Conservation (phyloP, 345 rosid genomes). For the Hypericum androsaemum region DNA sequence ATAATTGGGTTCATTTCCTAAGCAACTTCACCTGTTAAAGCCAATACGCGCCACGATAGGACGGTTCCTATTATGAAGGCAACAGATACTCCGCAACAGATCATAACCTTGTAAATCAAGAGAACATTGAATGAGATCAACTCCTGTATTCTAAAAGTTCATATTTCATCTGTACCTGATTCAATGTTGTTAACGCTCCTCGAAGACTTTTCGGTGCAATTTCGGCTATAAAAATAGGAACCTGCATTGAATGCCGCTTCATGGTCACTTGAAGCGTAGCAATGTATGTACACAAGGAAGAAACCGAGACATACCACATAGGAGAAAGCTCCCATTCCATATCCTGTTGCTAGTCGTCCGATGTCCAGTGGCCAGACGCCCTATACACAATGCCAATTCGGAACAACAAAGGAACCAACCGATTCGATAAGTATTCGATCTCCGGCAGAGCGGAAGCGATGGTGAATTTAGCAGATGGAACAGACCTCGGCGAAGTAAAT, state of each 20-base stretch:
- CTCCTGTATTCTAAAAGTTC: too few species aligned
- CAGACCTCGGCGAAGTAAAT: constrained; percentile 80
- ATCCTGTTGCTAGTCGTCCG: constrained; percentile 76
- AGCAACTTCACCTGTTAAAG: constrained; percentile 46
- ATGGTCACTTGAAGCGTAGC: background rate
- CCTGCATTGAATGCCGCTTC: constrained; percentile 23
- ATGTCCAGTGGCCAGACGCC: constrained; percentile 52
- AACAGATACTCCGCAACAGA: constrained; percentile 62
- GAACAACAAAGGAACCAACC: constrained; percentile 4
- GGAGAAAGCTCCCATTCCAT: constrained; percentile 89
- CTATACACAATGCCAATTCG: constrained; percentile 27
- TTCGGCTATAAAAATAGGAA: constrained; percentile 83
- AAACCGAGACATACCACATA: constrained; percentile 47
- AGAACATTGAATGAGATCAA: constrained; percentile 2
- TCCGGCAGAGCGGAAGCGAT: background rate
- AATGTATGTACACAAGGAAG: constrained; percentile 1
- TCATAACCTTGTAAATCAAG: constrained; percentile 47
- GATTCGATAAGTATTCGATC: constrained; percentile 1
- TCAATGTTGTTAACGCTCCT: constrained; percentile 71
- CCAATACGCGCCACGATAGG: constrained; percentile 71
- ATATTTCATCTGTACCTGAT: constrained; percentile 44
- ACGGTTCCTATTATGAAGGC: constrained; percentile 79
- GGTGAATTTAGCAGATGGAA: too few species aligned
- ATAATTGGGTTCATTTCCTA: background rate
- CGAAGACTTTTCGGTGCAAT: constrained; percentile 75